Evolutionary conservation across 441 rosid genomes (phyloP).

Genomic region (Sinapis alba): DNA sequence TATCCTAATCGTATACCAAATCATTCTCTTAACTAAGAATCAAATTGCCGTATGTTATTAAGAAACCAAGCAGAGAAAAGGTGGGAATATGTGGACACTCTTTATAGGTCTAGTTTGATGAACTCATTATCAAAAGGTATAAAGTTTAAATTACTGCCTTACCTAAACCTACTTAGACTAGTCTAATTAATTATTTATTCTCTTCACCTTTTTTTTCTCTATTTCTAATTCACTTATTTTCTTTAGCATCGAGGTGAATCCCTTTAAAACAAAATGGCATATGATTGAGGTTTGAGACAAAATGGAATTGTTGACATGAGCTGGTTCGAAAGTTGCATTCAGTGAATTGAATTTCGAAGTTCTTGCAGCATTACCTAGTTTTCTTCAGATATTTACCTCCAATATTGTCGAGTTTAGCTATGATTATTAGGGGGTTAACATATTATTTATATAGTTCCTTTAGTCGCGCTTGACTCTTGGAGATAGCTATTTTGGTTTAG

Average conservation of each 20-base stretch:
- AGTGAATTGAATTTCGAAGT: conserved; percentile 1
- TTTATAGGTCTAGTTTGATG: conserved; percentile 31
- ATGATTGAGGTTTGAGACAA: neutral
- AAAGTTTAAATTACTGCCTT: conserved; percentile 17
- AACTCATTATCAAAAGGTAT: conserved; percentile 22
- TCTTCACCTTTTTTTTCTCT: neutral
- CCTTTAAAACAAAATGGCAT: neutral
- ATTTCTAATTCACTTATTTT: neutral
- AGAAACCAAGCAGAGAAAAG: conserved; percentile 1
- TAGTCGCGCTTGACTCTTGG: conserved; percentile 29
- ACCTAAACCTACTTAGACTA: conserved; percentile 30
- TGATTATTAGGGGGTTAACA: neutral
- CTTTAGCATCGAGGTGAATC: conserved; percentile 11
- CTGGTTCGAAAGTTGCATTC: conserved; percentile 1
- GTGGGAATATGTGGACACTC: conserved; percentile 26
- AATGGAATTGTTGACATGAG: conserved; percentile 11
- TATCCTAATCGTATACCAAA: conserved; percentile 16
- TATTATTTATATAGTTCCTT: neutral
- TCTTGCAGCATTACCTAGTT: neutral
- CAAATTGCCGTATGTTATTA: conserved; percentile 11
- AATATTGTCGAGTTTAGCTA: neutral
- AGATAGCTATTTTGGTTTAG: neutral
- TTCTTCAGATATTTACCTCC: neutral
- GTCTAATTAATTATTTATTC: neutral
- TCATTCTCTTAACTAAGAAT: neutral